Base-by-base conservation (phyloP, 257 asterid genomes). In the Dorcoceras hygrometricum region DNA sequence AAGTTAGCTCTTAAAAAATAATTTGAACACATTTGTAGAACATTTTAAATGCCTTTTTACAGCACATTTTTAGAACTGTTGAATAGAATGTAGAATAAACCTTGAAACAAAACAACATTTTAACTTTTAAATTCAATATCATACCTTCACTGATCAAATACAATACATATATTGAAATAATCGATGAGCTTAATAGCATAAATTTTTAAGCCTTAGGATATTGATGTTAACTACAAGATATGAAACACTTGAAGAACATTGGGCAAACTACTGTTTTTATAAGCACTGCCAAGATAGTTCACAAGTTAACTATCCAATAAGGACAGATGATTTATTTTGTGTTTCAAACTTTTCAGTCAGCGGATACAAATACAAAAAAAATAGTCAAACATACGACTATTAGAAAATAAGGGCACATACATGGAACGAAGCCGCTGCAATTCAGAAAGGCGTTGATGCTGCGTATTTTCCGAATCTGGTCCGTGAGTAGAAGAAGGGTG, bases 381-480 rank as follows among this genome's bases (percentile, higher is more conserved):
- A n/a, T n/a, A 32, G 20, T 8, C 65, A 62, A 71, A 71, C 26
- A 71, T 48, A 23, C 25, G 20, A 66, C 62, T 71, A 14, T 25
- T 57, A 74, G 50, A 67, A 81, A 63, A 64, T 34, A 68, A 77
- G 68, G 69, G 62, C 54, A 78, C 95, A 59, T 90, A 93, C 99
- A 93, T 83, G 72, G 99, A 93, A 27, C 96, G 95, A 71, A 93
- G 89, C 66, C 97, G 81, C 84, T 85, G 99, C 83, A 93, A 79
- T 74, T 93, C 99, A 62, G 97, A 85, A 75, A 93, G 95, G 61
- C 97, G 97, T 69, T 88, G 96, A 76, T 85, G 96, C 76, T 93
- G 99, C 43, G 83, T 81, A 81, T 82, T 90, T 68, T 93, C 95
- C 31, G 84, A 62, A 81, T 88, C 96, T 90, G 87, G 57, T 32